These are phyloP conservation scores for Raffaelea albimanens DNA, from an alignment of 2,329 filamentous ascomycete species.

Conservation along the genomic window DNA sequence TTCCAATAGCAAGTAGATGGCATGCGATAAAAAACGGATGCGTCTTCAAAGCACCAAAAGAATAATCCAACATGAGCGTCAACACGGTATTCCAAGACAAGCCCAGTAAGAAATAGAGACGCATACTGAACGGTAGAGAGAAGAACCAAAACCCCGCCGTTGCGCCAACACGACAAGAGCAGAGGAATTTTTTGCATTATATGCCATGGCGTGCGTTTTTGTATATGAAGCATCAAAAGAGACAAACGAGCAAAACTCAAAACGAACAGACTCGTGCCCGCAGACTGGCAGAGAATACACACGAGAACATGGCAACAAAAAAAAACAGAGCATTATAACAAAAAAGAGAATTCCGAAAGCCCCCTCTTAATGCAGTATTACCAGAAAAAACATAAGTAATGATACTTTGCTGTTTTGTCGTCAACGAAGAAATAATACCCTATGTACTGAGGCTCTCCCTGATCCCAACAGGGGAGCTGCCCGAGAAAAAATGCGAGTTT, in stretches of 20 bases:
- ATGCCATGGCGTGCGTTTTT: neutral
- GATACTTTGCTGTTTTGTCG: constrained; percentile 17
- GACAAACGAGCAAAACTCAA: constrained; percentile 1
- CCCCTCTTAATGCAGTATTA: constrained; percentile 35
- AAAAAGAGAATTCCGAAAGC: constrained; percentile 2
- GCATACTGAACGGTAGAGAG: neutral
- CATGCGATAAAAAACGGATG: too few species aligned
- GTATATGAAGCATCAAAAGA: neutral
- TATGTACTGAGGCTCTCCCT: constrained; percentile 11
- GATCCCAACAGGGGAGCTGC: constrained; percentile 3
- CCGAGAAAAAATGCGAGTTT: constrained; percentile 13
- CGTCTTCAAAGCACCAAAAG: too few species aligned
- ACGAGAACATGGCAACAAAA: constrained; percentile 2
- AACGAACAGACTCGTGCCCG: neutral
- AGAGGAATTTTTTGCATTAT: constrained; percentile 1
- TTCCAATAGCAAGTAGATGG: too few species aligned
- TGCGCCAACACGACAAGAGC: neutral
- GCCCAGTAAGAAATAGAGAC: neutral
- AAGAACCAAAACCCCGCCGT: neutral
- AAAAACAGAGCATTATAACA: constrained; percentile 4
- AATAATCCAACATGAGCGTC: too few species aligned
- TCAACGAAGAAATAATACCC: constrained; percentile 15
- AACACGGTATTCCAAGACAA: neutral
- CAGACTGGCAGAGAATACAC: neutral
- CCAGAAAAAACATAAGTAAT: constrained; percentile 25